These are phyloP conservation scores for Fonsecaea multimorphosa DNA, from an alignment of 2,329 filamentous ascomycete genomes.

Conservation along the genomic window DNA sequence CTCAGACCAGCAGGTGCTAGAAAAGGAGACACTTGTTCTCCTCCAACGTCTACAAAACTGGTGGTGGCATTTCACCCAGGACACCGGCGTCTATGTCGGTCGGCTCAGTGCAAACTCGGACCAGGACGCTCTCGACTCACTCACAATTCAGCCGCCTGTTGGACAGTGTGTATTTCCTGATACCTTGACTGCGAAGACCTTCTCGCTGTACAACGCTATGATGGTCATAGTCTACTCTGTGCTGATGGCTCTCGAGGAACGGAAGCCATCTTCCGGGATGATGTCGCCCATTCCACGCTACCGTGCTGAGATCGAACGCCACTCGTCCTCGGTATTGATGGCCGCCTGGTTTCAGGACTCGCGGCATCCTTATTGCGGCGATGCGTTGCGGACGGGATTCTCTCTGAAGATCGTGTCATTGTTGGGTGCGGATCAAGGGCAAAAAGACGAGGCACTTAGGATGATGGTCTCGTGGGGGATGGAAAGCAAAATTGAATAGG, in stretches of 20 bases:
- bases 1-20: neutral
- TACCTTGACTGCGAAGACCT: constrained; percentile 11
- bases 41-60: constrained; percentile 7
- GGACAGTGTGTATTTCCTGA: constrained; percentile 2
- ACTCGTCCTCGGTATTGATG: constrained; percentile 7
- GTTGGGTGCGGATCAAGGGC: neutral
- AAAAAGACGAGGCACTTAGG: neutral
- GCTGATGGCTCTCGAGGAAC: constrained; percentile 1
- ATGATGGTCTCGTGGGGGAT: neutral
- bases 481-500: neutral
- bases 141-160: neutral
- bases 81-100: neutral
- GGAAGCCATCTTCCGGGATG: neutral
- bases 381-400: constrained; percentile 13
- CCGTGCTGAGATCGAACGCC: constrained; percentile 5
- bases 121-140: neutral
- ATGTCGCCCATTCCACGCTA: neutral
- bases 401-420: constrained; percentile 10
- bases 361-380: constrained; percentile 13
- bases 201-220: constrained; percentile 14
- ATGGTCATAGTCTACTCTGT: constrained; percentile 12
- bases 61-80: constrained; percentile 13
- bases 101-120: neutral
- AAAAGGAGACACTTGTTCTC: constrained; percentile 6
- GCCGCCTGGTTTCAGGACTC: constrained; percentile 8